Conservation (phyloP, 768 basidiomycete genomes). For the Hydnomerulius pinastri region DNA sequence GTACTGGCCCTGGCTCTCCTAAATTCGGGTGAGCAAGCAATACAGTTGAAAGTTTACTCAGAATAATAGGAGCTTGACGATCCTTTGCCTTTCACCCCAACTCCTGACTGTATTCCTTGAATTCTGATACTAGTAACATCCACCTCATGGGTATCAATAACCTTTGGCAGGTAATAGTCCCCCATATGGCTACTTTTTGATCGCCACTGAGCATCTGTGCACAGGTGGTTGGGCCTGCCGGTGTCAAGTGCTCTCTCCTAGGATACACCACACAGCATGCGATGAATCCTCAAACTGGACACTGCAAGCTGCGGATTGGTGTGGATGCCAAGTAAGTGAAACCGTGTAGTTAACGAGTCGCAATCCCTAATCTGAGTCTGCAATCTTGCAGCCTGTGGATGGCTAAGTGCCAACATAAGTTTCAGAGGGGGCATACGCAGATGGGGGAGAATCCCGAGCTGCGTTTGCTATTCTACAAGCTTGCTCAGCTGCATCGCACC, state of each 20-base stretch:
- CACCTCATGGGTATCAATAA: conserved; percentile 4
- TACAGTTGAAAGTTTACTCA: too few species aligned
- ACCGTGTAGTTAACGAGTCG: too few species aligned
- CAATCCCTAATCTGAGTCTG: background rate
- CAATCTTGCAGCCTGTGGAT: conserved; percentile 12
- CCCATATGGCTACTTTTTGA: background rate
- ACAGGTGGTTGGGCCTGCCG: background rate
- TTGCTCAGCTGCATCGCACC: conserved; percentile 36
- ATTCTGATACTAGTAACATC: too few species aligned
- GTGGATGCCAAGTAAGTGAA: conserved; percentile 18
- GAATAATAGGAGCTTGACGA: too few species aligned
- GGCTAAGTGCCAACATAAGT: conserved; percentile 5
- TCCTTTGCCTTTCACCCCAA: too few species aligned
- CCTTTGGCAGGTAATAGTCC: conserved; percentile 2
- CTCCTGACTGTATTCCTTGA: too few species aligned
- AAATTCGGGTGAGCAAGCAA: too few species aligned
- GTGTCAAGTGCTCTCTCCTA: background rate
- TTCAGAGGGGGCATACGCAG: conserved; percentile 15
- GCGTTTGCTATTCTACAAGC: conserved; percentile 44
- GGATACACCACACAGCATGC: background rate
- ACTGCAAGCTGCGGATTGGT: conserved; percentile 1
- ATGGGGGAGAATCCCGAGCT: conserved; percentile 47
- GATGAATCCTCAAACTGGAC: background rate
- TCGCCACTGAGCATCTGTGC: background rate
- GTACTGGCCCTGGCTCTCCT: too few species aligned